Percentiles rank a stretch among this genome's conserved stretches.
phyloP scores from a whole-genome alignment of 2,329 filamentous ascomycete species.

The Talaromyces verruculosus region DNA sequence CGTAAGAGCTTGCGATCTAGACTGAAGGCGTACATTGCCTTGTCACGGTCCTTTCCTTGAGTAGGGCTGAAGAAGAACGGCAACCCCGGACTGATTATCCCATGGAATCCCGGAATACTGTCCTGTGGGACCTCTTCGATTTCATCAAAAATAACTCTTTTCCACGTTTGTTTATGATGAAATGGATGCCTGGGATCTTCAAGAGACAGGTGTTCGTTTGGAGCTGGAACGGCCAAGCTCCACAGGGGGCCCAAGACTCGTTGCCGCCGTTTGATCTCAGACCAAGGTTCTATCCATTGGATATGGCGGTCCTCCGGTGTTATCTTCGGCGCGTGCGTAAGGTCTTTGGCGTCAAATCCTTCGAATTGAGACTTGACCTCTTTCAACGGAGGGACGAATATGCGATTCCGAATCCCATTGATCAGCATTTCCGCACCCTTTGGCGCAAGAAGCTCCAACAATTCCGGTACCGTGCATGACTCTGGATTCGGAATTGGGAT shows the following conservation, averaged over 20 bases:
- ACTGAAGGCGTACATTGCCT: slow-evolving; percentile 40
- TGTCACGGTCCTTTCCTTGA: slow-evolving; percentile 24
- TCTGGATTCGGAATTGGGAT: slow-evolving; percentile 52
- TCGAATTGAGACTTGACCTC: slow-evolving; percentile 32
- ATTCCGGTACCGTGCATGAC: slow-evolving; percentile 48
- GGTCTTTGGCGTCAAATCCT: slow-evolving; percentile 26
- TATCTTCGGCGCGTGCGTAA: slow-evolving; percentile 70
- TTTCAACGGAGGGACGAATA: slow-evolving; percentile 65
- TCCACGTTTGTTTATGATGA: no score
- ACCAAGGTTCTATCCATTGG: slow-evolving; percentile 56
- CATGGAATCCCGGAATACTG: not conserved
- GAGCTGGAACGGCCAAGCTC: slow-evolving; percentile 42
- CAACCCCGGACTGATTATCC: no score
- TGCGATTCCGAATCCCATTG: slow-evolving; percentile 58
- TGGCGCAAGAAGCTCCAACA: slow-evolving; percentile 59
- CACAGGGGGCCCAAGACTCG: slow-evolving; percentile 67
- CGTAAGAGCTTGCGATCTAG: slow-evolving; percentile 37
- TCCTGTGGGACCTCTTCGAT: slow-evolving; percentile 32
- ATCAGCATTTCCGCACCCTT: slow-evolving; percentile 72
- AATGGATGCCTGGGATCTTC: no score
- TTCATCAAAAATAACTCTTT: slow-evolving; percentile 39
- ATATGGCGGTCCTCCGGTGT: slow-evolving; percentile 63
- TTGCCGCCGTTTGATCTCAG: slow-evolving; percentile 56
- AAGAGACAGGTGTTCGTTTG: no score
- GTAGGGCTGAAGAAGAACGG: slow-evolving; percentile 30